Conservation (phyloP, 2,329 filamentous ascomycete genomes). For the Trichoderma hamatum region DNA sequence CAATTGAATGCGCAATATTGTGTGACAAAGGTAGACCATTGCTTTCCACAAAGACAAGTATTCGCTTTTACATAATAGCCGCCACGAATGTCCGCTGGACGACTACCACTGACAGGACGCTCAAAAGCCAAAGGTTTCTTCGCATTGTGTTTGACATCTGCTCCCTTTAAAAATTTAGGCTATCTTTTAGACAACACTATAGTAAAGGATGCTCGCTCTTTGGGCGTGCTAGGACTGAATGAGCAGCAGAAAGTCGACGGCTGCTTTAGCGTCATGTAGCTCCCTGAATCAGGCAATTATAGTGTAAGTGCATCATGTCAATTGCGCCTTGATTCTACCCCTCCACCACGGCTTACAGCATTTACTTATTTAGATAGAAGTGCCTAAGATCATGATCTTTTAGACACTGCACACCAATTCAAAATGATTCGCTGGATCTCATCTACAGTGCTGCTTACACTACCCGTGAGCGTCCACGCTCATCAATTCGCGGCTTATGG, state of each 20-base stretch:
- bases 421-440: conserved; percentile 10
- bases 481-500: conserved; percentile 12
- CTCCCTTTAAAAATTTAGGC: neutral
- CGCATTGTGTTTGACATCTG: neutral
- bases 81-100: neutral
- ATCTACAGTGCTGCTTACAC: neutral
- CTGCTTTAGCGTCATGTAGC: neutral
- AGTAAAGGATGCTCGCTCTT: neutral
- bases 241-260: neutral
- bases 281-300: neutral
- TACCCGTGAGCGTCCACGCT: neutral
- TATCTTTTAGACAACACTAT: neutral
- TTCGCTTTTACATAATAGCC: neutral
- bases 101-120: neutral
- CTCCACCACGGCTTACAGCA: neutral
- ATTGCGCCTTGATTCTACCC: too few relatives aligned
- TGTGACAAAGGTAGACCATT: neutral
- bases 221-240: neutral
- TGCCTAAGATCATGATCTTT: neutral
- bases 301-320: neutral
- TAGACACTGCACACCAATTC: neutral
- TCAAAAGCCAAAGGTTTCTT: neutral
- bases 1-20: too few relatives aligned
- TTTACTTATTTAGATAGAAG: neutral
- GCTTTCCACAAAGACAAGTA: neutral